Conservation (phyloP, 2,329 filamentous ascomycete genomes). For the Hymenoscyphus infarciens region DNA sequence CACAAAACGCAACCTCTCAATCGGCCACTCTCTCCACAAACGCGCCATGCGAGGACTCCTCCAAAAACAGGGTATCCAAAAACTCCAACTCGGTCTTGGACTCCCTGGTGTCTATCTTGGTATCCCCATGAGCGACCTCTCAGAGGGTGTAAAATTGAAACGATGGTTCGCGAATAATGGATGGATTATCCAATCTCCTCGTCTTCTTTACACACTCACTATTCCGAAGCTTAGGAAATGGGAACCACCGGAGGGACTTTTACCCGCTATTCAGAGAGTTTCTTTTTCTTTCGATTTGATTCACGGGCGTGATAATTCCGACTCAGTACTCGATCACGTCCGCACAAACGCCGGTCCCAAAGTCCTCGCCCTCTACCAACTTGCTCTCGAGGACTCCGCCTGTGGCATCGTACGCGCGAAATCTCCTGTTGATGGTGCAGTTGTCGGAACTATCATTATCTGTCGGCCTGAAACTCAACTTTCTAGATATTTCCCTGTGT, state of each 20-base stretch:
- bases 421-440: conserved; percentile 54
- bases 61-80: conserved; percentile 68
- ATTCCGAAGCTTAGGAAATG: conserved; percentile 57
- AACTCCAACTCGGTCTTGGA: conserved; percentile 75
- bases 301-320: conserved; percentile 57
- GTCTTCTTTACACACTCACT: conserved; percentile 60
- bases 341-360: conserved; percentile 60
- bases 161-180: conserved; percentile 89
- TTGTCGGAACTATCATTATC: conserved; percentile 63
- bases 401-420: conserved; percentile 66
- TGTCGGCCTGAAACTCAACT: conserved; percentile 57
- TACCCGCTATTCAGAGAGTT: conserved; percentile 49
- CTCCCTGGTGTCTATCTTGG: conserved; percentile 85
- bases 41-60: conserved; percentile 77
- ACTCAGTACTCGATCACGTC: conserved; percentile 60
- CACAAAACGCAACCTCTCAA: conserved; percentile 77
- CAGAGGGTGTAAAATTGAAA: conserved; percentile 44
- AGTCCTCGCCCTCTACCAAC: conserved; percentile 62
- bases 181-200: conserved; percentile 71
- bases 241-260: conserved; percentile 59
- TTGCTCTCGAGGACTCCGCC: conserved; percentile 57
- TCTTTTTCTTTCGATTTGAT: conserved; percentile 63
- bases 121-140: conserved; percentile 62
- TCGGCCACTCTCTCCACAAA: conserved; percentile 85
- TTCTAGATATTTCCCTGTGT: conserved; percentile 57